These are phyloP conservation scores for Eimeria maxima DNA, from an alignment of 169 alveolate genomes.

Conservation along the genomic window DNA sequence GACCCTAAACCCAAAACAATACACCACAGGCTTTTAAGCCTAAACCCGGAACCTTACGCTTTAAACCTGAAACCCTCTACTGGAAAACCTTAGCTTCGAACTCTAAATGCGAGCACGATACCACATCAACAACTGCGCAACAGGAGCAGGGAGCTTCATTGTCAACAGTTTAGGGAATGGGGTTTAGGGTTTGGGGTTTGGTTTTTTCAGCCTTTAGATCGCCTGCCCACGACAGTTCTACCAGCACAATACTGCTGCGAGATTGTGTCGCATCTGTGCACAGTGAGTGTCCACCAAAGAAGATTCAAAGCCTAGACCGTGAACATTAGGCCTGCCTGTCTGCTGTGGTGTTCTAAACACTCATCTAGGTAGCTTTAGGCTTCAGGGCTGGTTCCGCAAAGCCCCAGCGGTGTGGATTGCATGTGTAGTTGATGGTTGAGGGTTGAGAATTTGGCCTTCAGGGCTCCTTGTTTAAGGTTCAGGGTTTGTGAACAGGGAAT, in stretches of 20 bases:
- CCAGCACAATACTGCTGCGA: conserved; percentile 21
- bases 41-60: conserved; percentile 1
- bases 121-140: neutral
- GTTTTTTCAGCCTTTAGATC: neutral
- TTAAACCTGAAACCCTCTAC: neutral
- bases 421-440: neutral
- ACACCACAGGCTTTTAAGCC: conserved; percentile 1
- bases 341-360: neutral
- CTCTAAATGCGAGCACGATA: neutral
- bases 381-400: neutral
- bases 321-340: neutral
- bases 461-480: neutral
- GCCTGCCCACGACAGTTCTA: conserved; percentile 29
- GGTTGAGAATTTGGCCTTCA: neutral
- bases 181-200: neutral
- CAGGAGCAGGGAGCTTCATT: neutral
- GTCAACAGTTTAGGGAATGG: neutral
- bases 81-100: neutral
- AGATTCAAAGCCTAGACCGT: neutral
- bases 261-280: neutral
- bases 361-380: neutral
- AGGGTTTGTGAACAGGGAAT: conserved; percentile 8
- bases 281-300: neutral
- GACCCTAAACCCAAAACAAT: neutral
- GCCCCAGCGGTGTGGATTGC: neutral